Conservation (phyloP, 768 basidiomycete genomes). For the Tricholoma bakamatsutake region DNA sequence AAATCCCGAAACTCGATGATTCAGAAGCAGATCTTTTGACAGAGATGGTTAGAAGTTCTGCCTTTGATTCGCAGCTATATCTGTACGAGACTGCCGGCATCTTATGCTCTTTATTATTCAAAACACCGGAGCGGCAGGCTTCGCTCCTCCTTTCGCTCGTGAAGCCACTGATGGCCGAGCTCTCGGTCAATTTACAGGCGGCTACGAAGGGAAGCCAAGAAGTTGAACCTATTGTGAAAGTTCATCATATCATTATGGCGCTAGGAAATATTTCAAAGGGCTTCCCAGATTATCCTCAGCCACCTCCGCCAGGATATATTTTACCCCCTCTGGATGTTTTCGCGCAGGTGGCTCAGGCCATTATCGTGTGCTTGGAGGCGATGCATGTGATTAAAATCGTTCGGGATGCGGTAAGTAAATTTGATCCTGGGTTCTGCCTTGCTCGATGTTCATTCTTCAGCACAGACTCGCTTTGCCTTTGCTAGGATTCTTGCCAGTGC, state of each 20-base stretch:
- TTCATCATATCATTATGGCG: conserved; percentile 93
- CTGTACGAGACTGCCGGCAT: conserved; percentile 90
- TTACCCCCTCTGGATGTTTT: conserved; percentile 76
- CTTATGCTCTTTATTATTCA: conserved; percentile 71
- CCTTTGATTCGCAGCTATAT: conserved; percentile 89
- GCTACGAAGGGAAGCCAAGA: conserved; percentile 56
- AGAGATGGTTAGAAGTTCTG: conserved; percentile 72
- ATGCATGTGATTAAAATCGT: conserved; percentile 86
- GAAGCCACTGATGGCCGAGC: conserved; percentile 73
- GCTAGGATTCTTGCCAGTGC: conserved; percentile 88
- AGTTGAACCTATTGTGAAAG: conserved; percentile 72
- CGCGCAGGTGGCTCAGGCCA: conserved; percentile 77
- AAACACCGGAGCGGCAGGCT: conserved; percentile 61
- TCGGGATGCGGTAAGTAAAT: conserved; percentile 76
- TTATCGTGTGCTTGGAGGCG: conserved; percentile 80
- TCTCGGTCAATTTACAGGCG: conserved; percentile 52
- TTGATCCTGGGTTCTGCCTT: not conserved
- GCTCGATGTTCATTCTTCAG: conserved; percentile 6
- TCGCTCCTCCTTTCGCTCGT: conserved; percentile 69
- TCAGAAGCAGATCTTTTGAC: conserved; percentile 65
- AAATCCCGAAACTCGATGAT: conserved; percentile 73
- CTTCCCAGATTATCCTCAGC: conserved; percentile 85
- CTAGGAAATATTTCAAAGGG: conserved; percentile 94
- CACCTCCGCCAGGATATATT: conserved; percentile 58
- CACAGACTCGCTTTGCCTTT: conserved; percentile 87